Evolutionary conservation across 2,329 filamentous ascomycete genomes (phyloP).

Genomic region (Grosmannia huntii): DNA sequence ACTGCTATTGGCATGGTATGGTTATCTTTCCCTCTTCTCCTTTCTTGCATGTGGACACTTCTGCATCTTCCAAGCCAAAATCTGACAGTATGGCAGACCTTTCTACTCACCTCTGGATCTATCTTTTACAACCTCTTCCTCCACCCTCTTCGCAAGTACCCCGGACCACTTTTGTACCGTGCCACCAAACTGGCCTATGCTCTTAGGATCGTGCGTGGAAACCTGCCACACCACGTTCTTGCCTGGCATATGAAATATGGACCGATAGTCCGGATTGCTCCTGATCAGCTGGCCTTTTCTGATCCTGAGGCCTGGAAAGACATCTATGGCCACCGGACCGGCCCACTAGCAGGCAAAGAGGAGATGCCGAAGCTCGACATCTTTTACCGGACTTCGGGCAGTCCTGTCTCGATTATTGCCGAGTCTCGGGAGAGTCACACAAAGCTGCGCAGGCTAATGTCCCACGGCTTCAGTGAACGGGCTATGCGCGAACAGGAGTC

Average conservation of each 20-base stretch:
- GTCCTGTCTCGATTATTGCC: conserved; percentile 12
- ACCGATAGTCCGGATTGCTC: conserved; percentile 26
- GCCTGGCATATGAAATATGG: conserved; percentile 19
- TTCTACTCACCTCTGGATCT: background rate
- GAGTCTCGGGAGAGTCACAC: conserved; percentile 20
- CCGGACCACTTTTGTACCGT: conserved; percentile 18
- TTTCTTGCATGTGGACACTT: background rate
- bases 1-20: background rate
- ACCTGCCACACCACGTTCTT: conserved; percentile 11
- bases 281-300: conserved; percentile 28
- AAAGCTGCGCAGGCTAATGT: conserved; percentile 20
- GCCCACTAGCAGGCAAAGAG: background rate
- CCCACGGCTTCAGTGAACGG: conserved; percentile 26
- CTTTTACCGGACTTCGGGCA: conserved; percentile 6
- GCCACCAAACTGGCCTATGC: conserved; percentile 10
- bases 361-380: conserved; percentile 8
- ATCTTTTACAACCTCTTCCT: conserved; percentile 21
- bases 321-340: conserved; percentile 20
- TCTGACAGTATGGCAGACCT: background rate
- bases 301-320: conserved; percentile 21
- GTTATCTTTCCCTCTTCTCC: background rate
- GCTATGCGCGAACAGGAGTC: conserved; percentile 27
- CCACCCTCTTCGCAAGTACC: conserved; percentile 20
- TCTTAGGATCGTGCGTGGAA: conserved; percentile 2
- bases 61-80: background rate